These are phyloP conservation scores for Quercus variabilis DNA, from an alignment of 306 rosid species.

Conservation along the genomic window DNA sequence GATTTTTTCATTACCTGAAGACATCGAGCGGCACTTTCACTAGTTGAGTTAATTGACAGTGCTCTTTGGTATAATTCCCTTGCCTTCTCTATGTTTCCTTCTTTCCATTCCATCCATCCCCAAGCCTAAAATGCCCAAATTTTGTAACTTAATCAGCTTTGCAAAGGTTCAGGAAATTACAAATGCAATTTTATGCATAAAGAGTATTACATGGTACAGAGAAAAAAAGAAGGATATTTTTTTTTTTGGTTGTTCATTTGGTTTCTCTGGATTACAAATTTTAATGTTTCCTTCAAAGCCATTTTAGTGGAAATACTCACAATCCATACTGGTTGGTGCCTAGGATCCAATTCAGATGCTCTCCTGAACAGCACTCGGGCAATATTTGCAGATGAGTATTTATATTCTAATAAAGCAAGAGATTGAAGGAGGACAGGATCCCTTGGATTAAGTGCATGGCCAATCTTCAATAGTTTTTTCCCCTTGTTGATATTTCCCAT, in stretches of 20 bases:
- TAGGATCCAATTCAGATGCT: conserved; percentile 89
- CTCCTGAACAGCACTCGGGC: conserved; percentile 81
- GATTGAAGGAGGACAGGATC: conserved; percentile 95
- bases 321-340: conserved; percentile 96
- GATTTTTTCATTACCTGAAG: conserved; percentile 65
- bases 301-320: conserved; percentile 40
- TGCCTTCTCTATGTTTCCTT: conserved; percentile 75
- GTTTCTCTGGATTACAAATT: no score
- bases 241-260: no score
- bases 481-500: conserved; percentile 68
- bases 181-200: neutral
- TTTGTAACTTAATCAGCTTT: conserved; percentile 23
- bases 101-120: conserved; percentile 99
- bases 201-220: neutral
- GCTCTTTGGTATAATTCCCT: conserved; percentile 78
- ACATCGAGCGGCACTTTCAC: conserved; percentile 92
- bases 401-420: conserved; percentile 87
- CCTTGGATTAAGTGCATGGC: conserved; percentile 86
- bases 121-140: conserved; percentile 66
- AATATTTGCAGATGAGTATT: conserved; percentile 68
- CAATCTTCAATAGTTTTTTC: conserved; percentile 79
- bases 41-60: conserved; percentile 50
- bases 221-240: neutral
- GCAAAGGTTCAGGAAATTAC: neutral
- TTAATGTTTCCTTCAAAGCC: no score